Evolutionary conservation across 805 yeast species (phyloP), one percentile per base, ranked within the genome.

Genomic region (Candida ficus): DNA sequence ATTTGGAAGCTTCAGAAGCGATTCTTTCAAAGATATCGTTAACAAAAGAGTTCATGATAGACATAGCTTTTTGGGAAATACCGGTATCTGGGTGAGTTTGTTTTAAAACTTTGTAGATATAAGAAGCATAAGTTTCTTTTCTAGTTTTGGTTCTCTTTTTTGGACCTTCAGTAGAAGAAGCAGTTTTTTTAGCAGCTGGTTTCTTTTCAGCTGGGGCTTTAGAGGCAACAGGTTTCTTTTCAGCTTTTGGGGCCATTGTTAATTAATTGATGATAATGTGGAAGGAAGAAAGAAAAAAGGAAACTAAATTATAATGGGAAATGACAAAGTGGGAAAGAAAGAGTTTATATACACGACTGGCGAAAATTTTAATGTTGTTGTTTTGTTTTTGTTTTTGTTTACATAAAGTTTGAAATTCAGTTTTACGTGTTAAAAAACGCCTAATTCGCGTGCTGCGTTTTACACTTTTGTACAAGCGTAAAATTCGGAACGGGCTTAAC

Each of bases 31-130:
- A 91, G 66, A 90, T 88, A 73, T 91, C 97, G 75, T 89, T 90
- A 58, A 91, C 97, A 58, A 91, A 91, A 35, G 96, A 90, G 84
- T 91, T 91, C 91, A 90, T 82, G 68, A 91, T 91, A 52, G 96
- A 88, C 96, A 91, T 90, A 53, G 97, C 96, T 67, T 87, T 86
- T 73, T 89, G 95, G 58, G 97, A 90, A 67, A 90, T 90, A 87
- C 97, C 97, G 49, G 98, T 90, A 70, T 90, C 97, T 70, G 97
- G 97, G 72, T 90, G 97, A 47, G 96, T 90, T 78, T 90, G 97
- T 73, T 89, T 89, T 67, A 90, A 83, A 56, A 90, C 96, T 73
- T 90, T 91, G 93, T 90, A 90, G 67, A 91, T 90, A 75, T 90
- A 91, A 48, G 96, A 88, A 53, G 96, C 87, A 77, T 89, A 90